Base-by-base conservation (phyloP, 805 yeast species). In the Ogataea parapolymorpha region DNA sequence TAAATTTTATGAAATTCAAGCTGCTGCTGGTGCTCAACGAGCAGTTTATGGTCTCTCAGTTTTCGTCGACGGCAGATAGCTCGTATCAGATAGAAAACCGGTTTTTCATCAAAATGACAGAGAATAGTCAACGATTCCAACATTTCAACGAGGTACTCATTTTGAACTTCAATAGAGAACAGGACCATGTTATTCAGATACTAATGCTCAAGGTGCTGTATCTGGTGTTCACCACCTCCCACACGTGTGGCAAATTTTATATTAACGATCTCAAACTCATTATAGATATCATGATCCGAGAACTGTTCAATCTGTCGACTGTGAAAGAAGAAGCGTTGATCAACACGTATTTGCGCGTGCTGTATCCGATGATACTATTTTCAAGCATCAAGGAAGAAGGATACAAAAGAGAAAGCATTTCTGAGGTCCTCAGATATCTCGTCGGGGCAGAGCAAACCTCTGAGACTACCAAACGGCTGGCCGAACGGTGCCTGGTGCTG, bases 261-360 rank as follows among this genome's bases (percentile, higher is more conserved):
- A 68, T 86, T 46, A 90, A 90, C 54, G 98, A 90, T 58, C 64
- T 90, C 44, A 81, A 83, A 52, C 95, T 90, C 6, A 72, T 90
- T 42, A 80, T 85, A 11, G 96, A 88, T 55, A 89, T 90, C 8
- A 70, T 90, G 38, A 70, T 90, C 1, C 67, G 98, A 39, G 96
- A 90, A 56, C 67, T 91, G 39, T 75, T 75, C 49, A 80, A 90
- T 54, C 61, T 87, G 29, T 76, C 89, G 16, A 45, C 58, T 1
- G 73, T 70, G 10, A 76, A 75, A 15, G 76, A 77, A 27, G 82
- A 74, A 42, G 63, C 73, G 8, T 63, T 80, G 29, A 77, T 85
- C 40, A 81, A 82, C 54, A 78, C 88, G 9, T 88, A 83, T 53
- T 63, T 90, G 30, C 71, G 93, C 42, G 88, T 89, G 2, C 52